These are phyloP conservation scores for Penicillium subrubescens DNA, from an alignment of 495 filamentous ascomycete species.

Conservation along the genomic window DNA sequence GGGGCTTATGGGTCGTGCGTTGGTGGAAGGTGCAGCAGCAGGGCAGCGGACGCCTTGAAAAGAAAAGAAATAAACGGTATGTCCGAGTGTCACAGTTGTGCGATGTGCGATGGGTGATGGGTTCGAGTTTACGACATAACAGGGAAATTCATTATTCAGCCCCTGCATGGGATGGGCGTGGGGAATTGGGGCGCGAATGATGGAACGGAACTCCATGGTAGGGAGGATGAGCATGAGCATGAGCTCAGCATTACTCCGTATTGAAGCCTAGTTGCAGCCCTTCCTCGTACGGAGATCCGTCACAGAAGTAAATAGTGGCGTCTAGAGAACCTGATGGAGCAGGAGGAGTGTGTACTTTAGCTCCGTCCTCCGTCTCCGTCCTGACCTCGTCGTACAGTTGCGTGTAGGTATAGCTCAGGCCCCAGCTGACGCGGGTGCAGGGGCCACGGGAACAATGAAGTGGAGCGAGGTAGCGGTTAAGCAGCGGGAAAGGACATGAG, in stretches of 20 bases:
- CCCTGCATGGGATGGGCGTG: constrained; percentile 20
- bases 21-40: background rate
- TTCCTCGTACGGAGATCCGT: background rate
- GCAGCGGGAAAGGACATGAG: background rate
- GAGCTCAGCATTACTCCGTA: background rate
- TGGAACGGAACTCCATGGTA: background rate
- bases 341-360: background rate
- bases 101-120: constrained; percentile 2
- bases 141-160: constrained; percentile 22
- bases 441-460: background rate
- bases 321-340: background rate
- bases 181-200: background rate
- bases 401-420: constrained; percentile 2
- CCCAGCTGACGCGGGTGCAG: constrained; percentile 3
- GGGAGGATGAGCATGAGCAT: background rate
- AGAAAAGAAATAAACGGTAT: background rate
- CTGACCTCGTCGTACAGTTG: background rate
- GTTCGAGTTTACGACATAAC: background rate
- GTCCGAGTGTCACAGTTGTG: constrained; percentile 23
- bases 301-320: background rate
- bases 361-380: background rate
- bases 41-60: constrained; percentile 1
- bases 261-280: background rate
- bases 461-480: constrained; percentile 4
- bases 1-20: background rate